Percentiles rank a stretch among this genome's conserved stretches.
Evolutionary conservation across 345 rosid genomes (phyloP).

Genomic region (Salix udensis): DNA sequence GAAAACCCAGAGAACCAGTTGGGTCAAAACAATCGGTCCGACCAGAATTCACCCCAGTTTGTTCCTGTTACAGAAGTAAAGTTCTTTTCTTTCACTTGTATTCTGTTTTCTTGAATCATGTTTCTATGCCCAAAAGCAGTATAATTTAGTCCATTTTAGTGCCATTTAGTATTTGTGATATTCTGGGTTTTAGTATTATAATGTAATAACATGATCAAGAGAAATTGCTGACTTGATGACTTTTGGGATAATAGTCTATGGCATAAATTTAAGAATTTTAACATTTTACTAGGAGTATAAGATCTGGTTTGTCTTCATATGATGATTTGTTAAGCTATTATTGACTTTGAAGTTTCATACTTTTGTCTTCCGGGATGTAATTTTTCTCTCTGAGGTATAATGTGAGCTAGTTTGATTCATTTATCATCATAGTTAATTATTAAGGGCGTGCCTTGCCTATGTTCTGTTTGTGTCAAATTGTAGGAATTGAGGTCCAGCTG

Average conservation of each 20-base stretch:
- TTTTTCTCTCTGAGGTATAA: not conserved
- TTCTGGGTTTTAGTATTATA: not conserved
- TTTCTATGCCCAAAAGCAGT: not conserved
- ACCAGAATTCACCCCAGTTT: not conserved
- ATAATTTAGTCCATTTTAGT: not conserved
- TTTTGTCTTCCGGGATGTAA: not conserved
- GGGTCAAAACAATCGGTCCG: conserved; percentile 12
- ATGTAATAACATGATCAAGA: not conserved
- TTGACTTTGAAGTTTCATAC: not conserved
- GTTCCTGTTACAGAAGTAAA: not conserved
- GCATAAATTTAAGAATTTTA: not conserved
- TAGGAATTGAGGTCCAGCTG: not conserved
- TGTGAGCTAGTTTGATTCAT: not conserved
- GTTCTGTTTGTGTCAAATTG: not conserved
- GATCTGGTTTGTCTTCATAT: not conserved
- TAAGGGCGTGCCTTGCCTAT: not conserved
- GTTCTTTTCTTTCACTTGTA: not conserved
- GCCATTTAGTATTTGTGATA: not conserved
- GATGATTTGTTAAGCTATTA: not conserved
- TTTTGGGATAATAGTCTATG: not conserved
- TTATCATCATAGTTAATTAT: not conserved
- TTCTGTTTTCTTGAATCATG: not conserved
- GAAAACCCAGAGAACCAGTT: conserved; percentile 2
- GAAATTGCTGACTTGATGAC: not conserved
- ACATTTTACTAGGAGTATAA: not conserved